A percentile compares a stretch with the other conserved stretches of the same genome.
phyloP scores from a whole-genome alignment of 2,329 filamentous ascomycete genomes.

The Phyllosticta citribraziliensis region DNA sequence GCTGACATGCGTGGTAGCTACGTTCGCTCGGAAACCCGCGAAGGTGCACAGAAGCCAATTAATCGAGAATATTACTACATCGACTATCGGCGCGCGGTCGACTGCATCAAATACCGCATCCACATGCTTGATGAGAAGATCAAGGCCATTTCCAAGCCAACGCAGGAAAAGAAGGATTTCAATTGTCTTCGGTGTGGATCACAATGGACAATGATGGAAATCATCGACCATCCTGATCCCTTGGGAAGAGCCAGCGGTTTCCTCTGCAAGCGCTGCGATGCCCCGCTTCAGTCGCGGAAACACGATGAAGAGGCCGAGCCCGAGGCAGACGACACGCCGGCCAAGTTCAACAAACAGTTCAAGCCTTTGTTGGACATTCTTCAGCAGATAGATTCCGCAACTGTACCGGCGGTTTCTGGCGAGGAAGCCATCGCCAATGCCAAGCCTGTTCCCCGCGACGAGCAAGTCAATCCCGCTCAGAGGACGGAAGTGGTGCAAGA shows the following conservation, averaged over 20 bases:
- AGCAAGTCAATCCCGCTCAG: constrained; percentile 53
- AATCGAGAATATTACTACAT: constrained; percentile 95
- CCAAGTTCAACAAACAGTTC: constrained; percentile 62
- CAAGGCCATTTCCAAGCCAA: constrained; percentile 70
- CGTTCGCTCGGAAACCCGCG: constrained; percentile 65
- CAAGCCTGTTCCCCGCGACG: constrained; percentile 56
- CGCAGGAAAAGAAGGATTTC: constrained; percentile 80
- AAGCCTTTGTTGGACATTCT: constrained; percentile 68
- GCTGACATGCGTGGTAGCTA: constrained; percentile 37
- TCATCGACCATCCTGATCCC: constrained; percentile 63
- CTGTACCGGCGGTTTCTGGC: constrained; percentile 64
- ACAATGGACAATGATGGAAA: constrained; percentile 85
- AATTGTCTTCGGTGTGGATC: constrained; percentile 71
- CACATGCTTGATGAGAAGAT: constrained; percentile 83
- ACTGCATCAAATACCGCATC: constrained; percentile 91
- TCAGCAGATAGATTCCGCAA: constrained; percentile 63
- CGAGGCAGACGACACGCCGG: constrained; percentile 47
- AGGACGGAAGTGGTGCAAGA: constrained; percentile 49
- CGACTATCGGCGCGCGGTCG: constrained; percentile 86
- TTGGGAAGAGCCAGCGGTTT: constrained; percentile 52
- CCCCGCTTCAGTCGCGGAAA: constrained; percentile 41
- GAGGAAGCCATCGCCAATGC: constrained; percentile 56
- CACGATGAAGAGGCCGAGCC: constrained; percentile 30
- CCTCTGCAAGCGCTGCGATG: constrained; percentile 68
- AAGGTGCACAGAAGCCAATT: constrained; percentile 71